Evolutionary conservation across 2,329 filamentous ascomycete genomes (phyloP).

Genomic region (Paraconiothyrium brasiliense): DNA sequence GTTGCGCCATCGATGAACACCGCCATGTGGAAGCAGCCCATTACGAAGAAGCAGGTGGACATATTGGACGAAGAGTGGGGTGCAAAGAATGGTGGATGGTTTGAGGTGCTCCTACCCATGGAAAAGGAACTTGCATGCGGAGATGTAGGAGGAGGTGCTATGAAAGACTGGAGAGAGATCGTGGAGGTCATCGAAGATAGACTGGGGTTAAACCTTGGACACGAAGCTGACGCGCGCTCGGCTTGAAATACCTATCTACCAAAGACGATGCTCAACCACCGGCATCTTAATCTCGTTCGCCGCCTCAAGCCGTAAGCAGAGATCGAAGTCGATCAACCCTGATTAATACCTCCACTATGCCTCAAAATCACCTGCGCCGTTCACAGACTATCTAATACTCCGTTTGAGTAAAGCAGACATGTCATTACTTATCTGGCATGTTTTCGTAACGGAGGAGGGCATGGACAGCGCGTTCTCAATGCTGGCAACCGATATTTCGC

Average conservation of each 20-base stretch:
- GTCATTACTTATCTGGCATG: no score
- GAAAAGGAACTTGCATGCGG: constrained; percentile 85
- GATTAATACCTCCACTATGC: no score
- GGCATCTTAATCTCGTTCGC: background rate
- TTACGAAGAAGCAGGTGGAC: constrained; percentile 76
- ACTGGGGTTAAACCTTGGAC: constrained; percentile 30
- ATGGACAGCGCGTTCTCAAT: no score
- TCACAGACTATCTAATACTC: no score
- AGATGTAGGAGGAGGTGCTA: constrained; percentile 82
- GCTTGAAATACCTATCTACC: background rate
- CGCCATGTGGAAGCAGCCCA: constrained; percentile 87
- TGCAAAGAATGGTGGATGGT: constrained; percentile 57
- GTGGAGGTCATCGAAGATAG: constrained; percentile 68
- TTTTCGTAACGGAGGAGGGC: no score
- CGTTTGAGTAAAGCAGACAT: no score
- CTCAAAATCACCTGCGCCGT: no score
- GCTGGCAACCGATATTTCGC: no score
- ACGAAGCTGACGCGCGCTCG: background rate
- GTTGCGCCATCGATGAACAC: constrained; percentile 89
- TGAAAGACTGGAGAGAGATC: constrained; percentile 83
- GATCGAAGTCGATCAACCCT: no score
- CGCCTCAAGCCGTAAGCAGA: background rate
- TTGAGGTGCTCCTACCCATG: constrained; percentile 77
- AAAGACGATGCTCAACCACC: background rate
- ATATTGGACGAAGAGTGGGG: constrained; percentile 81